Percentiles rank a stretch among this genome's conserved stretches.
These are phyloP conservation scores for Pseudogymnoascus sp. DNA, from an alignment of 2,329 filamentous ascomycete genomes.

Conservation along the genomic window DNA sequence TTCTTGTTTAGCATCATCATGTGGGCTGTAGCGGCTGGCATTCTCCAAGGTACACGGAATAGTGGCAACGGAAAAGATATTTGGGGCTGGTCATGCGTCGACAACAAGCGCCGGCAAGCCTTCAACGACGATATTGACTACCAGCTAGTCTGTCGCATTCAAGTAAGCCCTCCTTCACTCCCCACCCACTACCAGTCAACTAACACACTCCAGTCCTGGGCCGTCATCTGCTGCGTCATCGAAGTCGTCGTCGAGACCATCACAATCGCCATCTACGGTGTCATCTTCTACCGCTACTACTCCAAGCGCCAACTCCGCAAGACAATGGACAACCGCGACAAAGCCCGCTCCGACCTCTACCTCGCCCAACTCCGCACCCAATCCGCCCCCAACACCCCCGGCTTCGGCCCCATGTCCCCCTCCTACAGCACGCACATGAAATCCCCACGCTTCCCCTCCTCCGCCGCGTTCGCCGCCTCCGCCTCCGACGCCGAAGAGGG, in stretches of 20 bases:
- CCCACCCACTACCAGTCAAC: background rate
- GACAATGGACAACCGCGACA: conserved; percentile 93
- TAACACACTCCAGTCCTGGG: conserved; percentile 64
- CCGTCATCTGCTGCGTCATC: conserved; percentile 92
- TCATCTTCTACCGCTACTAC: conserved; percentile 97
- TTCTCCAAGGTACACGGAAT: conserved; percentile 72
- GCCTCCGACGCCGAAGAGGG: conserved; percentile 45
- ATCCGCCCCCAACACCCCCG: conserved; percentile 90
- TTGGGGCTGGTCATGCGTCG: conserved; percentile 96
- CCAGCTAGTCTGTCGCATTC: conserved; percentile 80
- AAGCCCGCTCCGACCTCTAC: conserved; percentile 89
- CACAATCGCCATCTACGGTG: conserved; percentile 83
- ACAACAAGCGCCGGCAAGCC: conserved; percentile 72
- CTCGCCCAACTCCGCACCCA: conserved; percentile 77
- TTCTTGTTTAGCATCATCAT: conserved; percentile 90
- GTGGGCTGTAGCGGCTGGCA: conserved; percentile 79
- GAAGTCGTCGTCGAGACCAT: conserved; percentile 90
- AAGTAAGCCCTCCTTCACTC: conserved; percentile 43
- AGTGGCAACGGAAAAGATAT: conserved; percentile 76
- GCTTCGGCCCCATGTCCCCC: conserved; percentile 67
- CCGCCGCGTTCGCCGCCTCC: conserved; percentile 45
- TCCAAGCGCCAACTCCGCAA: conserved; percentile 92
- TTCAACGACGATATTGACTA: conserved; percentile 81
- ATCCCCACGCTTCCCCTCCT: conserved; percentile 53
- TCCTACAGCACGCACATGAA: conserved; percentile 34